Base-by-base conservation (phyloP, 1,139 yeast species). In the Geotrichum europaeum region DNA sequence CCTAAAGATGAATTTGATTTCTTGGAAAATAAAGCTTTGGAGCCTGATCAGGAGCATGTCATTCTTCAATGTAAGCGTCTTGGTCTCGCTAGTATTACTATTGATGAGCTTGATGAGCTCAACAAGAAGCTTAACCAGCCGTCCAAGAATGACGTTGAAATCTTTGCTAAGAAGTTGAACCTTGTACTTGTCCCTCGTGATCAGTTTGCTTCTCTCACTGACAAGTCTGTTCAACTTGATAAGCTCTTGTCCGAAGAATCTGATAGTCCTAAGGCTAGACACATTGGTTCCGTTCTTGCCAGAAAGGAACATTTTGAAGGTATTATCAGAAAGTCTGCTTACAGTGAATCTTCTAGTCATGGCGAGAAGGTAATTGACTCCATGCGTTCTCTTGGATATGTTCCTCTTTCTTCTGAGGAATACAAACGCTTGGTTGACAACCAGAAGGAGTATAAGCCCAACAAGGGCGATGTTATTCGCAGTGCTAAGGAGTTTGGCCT, bases 181-280 rank as follows among this genome's bases (percentile, higher is more conserved):
- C 69, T 84, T 63, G 79, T 81, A 7, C 65, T 82, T n/a, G 66
- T 86, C 18, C 77, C 86, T 3, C 70, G 73, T 59, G 81, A 78
- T 0, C 79, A 79, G 61, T 83, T 77, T 10, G 59, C 62, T 18
- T 66, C 64, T 50, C 64, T 63, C 10, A 58, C 52, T 43, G 60
- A 65, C 20, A 56, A 57, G 49, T 34, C 59, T 20, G 49, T 54
- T 34, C 57, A 59, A 45, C 56, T 54, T 22, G 57, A 53, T 12
- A 51, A 60, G 12, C 50, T 55, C 12, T 20, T 51, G 9, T 22
- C 52, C 20, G 60, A 58, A 24, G 58, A 51, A 10, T 28, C 57
- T 13, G 56, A 58, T 12, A 55, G 55, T 28, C 50, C 62, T 15
- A 49, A 53, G 12, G 64, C 60, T 52, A 62, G 62, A 30, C 65